phyloP scores from a whole-genome alignment of 257 asterid species.

The Prunella vulgaris region DNA sequence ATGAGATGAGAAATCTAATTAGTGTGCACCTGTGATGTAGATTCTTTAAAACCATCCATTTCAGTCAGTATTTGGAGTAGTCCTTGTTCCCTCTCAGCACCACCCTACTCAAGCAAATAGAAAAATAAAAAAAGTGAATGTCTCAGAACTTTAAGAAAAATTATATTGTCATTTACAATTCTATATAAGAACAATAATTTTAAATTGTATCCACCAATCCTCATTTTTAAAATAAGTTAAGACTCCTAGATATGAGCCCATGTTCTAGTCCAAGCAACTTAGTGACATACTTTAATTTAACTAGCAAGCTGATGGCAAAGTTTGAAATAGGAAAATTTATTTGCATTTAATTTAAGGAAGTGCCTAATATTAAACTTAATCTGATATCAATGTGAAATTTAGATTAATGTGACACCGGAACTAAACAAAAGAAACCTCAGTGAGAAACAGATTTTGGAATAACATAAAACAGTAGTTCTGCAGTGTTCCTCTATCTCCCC shows the following conservation, averaged over 20 bases:
- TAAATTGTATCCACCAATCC: neutral
- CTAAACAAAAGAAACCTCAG: neutral
- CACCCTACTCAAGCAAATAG: constrained; percentile 62
- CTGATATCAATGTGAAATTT: neutral
- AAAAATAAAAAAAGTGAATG: constrained; percentile 5
- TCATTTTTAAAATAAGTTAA: neutral
- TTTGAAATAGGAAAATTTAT: neutral
- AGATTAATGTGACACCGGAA: constrained; percentile 5
- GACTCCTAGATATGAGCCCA: neutral
- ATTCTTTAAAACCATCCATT: constrained; percentile 95
- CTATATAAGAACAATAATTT: neutral
- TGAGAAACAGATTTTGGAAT: neutral
- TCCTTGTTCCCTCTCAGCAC: constrained; percentile 99
- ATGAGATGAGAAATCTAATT: constrained; percentile 10
- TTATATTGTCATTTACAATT: neutral
- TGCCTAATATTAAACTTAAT: neutral
- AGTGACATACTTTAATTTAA: neutral
- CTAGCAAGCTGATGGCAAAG: neutral
- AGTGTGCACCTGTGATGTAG: constrained; percentile 74
- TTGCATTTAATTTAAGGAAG: neutral
- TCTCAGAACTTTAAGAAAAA: constrained; percentile 6
- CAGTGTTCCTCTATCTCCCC: neutral
- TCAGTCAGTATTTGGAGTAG: constrained; percentile 96
- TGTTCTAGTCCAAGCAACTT: neutral
- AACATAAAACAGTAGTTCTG: neutral